A percentile compares a stretch with the other conserved stretches of the same genome.
Evolutionary conservation across 108 stramenopile species (phyloP).

Genomic region (Pelagomonas calceolata): DNA sequence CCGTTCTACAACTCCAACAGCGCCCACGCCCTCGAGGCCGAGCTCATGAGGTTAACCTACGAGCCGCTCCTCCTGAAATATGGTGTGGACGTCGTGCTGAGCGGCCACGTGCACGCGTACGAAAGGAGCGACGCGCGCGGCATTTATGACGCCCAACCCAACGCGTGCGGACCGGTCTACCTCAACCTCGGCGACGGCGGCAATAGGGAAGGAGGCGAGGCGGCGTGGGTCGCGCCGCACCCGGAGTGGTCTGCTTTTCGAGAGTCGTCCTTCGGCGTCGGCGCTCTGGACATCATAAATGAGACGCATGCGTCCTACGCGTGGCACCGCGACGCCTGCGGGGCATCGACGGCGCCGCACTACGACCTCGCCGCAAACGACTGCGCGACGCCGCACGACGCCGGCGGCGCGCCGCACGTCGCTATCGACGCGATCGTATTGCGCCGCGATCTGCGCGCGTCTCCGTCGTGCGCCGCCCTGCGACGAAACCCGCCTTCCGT

Average conservation of each 20-base stretch:
- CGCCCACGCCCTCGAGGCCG: slow-evolving; percentile 49
- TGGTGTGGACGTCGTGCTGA: slow-evolving; percentile 69
- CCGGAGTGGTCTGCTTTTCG: slow-evolving; percentile 65
- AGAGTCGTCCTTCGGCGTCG: slow-evolving; percentile 21
- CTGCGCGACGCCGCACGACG: too few species aligned
- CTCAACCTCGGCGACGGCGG: slow-evolving; percentile 87
- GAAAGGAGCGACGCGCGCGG: slow-evolving; percentile 44
- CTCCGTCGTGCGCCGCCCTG: too few species aligned
- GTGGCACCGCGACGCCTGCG: neutral
- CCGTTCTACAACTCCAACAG: slow-evolving; percentile 70
- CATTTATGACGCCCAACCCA: slow-evolving; percentile 35
- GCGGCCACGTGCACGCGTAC: slow-evolving; percentile 85
- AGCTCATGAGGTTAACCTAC: slow-evolving; percentile 50
- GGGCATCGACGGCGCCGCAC: neutral
- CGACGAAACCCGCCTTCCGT: too few species aligned
- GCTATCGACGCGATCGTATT: too few species aligned
- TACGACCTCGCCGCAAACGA: too few species aligned
- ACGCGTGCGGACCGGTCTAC: slow-evolving; percentile 55
- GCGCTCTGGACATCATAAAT: neutral
- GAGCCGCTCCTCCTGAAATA: slow-evolving; percentile 68
- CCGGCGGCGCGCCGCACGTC: too few species aligned
- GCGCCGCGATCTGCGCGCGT: too few species aligned
- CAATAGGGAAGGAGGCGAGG: slow-evolving; percentile 39
- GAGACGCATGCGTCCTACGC: neutral
- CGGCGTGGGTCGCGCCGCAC: slow-evolving; percentile 28